Evolutionary conservation across 2,329 filamentous ascomycete species (phyloP).

Genomic region (Cercospora beticola): DNA sequence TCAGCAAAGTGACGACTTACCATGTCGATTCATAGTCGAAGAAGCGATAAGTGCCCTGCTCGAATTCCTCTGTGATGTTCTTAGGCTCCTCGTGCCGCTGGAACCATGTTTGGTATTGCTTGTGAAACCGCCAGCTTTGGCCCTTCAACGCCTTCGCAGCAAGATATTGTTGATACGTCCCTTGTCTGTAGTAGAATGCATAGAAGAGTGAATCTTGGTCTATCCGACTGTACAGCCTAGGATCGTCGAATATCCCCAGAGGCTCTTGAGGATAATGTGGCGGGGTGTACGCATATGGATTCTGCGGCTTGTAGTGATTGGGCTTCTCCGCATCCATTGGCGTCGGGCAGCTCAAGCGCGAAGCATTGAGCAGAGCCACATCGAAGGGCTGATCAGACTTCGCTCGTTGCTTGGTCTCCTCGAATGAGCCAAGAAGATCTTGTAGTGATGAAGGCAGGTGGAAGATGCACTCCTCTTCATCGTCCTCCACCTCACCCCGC

Average conservation of each 20-base stretch:
- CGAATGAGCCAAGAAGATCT: slow-evolving; percentile 88
- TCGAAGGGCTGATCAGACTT: slow-evolving; percentile 62
- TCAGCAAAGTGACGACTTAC: slow-evolving; percentile 55
- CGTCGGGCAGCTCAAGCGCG: slow-evolving; percentile 72
- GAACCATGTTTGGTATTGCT: slow-evolving; percentile 99
- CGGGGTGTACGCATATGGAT: slow-evolving; percentile 70
- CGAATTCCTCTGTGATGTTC: slow-evolving; percentile 96
- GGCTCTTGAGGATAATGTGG: slow-evolving; percentile 90
- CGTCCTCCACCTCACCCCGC: slow-evolving; percentile 54
- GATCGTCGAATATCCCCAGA: slow-evolving; percentile 88
- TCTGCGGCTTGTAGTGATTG: slow-evolving; percentile 78
- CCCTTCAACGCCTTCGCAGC: slow-evolving; percentile 96
- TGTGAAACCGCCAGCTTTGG: slow-evolving; percentile 98
- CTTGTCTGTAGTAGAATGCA: slow-evolving; percentile 98
- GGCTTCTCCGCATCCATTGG: slow-evolving; percentile 77
- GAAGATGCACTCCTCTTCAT: slow-evolving; percentile 73
- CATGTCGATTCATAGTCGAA: slow-evolving; percentile 99
- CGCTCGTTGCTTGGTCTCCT: slow-evolving; percentile 72
- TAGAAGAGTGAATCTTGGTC: slow-evolving; percentile 98
- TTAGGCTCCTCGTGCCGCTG: slow-evolving; percentile 98
- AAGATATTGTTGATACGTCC: slow-evolving; percentile 90
- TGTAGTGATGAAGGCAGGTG: slow-evolving; percentile 86
- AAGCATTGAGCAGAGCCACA: slow-evolving; percentile 71
- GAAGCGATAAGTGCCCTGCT: slow-evolving; percentile 98
- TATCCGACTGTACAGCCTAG: slow-evolving; percentile 79